Evolutionary conservation across 805 yeast genomes (phyloP).

Genomic region (Candida anglica): DNA sequence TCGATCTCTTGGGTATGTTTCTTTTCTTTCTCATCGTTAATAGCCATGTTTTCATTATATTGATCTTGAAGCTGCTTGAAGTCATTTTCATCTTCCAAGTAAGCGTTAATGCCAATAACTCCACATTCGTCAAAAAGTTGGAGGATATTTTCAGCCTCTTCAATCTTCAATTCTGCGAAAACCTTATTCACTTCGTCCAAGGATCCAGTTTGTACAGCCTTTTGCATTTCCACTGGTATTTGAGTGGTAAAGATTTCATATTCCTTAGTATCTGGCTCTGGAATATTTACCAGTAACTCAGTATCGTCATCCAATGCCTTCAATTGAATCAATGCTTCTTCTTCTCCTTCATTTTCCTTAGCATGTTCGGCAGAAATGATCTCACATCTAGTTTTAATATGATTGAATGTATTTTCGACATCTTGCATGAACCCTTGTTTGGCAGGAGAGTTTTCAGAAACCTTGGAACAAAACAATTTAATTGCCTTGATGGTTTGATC

Average conservation of each 20-base stretch:
- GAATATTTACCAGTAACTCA: constrained; percentile 67
- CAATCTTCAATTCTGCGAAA: constrained; percentile 67
- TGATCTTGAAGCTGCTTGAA: constrained; percentile 53
- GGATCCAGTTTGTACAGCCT: constrained; percentile 67
- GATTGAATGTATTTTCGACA: constrained; percentile 68
- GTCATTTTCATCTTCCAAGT: constrained; percentile 69
- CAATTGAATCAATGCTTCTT: constrained; percentile 78
- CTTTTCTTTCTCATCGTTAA: constrained; percentile 8
- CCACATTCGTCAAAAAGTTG: constrained; percentile 76
- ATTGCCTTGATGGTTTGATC: constrained; percentile 42
- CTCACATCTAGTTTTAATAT: constrained; percentile 72
- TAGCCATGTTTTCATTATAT: constrained; percentile 28
- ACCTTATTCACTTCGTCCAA: constrained; percentile 81
- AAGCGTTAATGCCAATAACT: constrained; percentile 76
- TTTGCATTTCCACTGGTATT: constrained; percentile 60
- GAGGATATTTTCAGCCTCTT: constrained; percentile 75
- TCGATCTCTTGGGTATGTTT: constrained; percentile 6
- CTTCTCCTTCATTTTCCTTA: constrained; percentile 22
- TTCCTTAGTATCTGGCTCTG: constrained; percentile 51
- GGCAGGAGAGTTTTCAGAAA: constrained; percentile 58
- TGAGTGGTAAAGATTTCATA: constrained; percentile 52
- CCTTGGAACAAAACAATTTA: constrained; percentile 62
- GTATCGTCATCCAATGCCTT: constrained; percentile 83
- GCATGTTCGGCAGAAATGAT: constrained; percentile 53
- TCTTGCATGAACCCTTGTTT: constrained; percentile 66